Percentiles rank a stretch among this genome's conserved stretches.
These are phyloP conservation scores for Clonostachys solani DNA, from an alignment of 2,329 filamentous ascomycete species.

Conservation along the genomic window DNA sequence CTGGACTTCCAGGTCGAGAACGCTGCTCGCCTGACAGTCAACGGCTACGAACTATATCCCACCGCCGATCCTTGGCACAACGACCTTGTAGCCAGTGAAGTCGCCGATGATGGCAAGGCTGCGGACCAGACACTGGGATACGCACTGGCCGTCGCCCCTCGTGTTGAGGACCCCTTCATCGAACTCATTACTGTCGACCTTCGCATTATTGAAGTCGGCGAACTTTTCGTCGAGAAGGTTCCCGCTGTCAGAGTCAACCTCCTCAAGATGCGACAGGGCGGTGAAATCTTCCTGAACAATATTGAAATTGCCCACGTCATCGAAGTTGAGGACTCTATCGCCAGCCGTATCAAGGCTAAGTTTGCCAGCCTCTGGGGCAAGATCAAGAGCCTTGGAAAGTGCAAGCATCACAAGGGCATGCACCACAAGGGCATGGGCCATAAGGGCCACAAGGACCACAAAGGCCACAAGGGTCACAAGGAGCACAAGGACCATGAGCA, in stretches of 20 bases:
- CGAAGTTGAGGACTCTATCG: conserved; percentile 15
- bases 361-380: conserved; percentile 17
- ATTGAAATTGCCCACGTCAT: conserved; percentile 26
- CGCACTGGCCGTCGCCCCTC: conserved; percentile 34
- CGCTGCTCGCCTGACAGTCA: conserved; percentile 47
- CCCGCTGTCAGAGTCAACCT: conserved; percentile 56
- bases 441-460: conserved; percentile 4
- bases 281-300: conserved; percentile 49
- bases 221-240: conserved; percentile 48
- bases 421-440: conserved; percentile 3
- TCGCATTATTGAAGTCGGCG: conserved; percentile 56
- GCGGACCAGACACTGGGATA: conserved; percentile 42
- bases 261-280: conserved; percentile 48
- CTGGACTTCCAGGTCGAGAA: conserved; percentile 51
- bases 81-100: conserved; percentile 39
- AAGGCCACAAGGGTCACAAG: conserved; percentile 5
- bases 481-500: conserved; percentile 4
- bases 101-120: conserved; percentile 29
- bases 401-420: conserved; percentile 7
- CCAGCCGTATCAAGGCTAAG: conserved; percentile 35
- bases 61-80: conserved; percentile 38
- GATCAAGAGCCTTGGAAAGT: conserved; percentile 12
- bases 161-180: conserved; percentile 42
- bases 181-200: conserved; percentile 50
- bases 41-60: conserved; percentile 58